Base-by-base conservation (phyloP, 192 early-diverging fungal species). In the Coemansia sp. region DNA sequence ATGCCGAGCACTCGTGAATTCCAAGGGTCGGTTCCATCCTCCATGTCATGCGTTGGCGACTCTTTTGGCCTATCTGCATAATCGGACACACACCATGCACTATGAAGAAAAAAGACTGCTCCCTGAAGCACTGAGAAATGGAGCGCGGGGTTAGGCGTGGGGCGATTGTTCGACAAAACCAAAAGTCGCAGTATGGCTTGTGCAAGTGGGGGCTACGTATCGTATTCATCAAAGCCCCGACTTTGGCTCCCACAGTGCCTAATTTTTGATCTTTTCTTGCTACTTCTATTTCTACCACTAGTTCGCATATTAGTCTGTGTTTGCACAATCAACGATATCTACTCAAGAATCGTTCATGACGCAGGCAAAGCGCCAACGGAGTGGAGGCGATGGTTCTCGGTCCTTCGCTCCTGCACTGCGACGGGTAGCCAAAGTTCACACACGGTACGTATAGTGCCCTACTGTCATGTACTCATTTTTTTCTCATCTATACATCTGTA, bases 361-460 rank as follows among this genome's bases (percentile, higher is more conserved):
- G 15, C 55, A 58, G 15, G 55, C 29, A 32, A 58, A 58, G 55
- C 55, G 55, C 55, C 34, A 58, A n/a, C 55, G 55, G 14, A 58
- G 31, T 14, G 31, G 31, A 15, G 19, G 55, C 15, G 31, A n/a
- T n/a, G 29, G 55, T 1, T 8, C 55, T 34, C 55, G 55, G 55
- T 14, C 27, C 23, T 34, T 15, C 14, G 31, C 55, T n/a, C 55
- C 29, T 32, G 55, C 55, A n/a, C 55, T 1, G 6, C 46, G 19
- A 50, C 46, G 21, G 21, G 9, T 23, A 21, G 46, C 46, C n/a
- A 50, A 21, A 8, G 21, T 50, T 50, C 46, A 21, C 46, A 50
- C 46, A 50, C 46, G 46, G 46, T 50, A 23, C 8, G 46, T 50
- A 50, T 50, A 50, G 46, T 50, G 46, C 6, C 46, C 46, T 50